Evolutionary conservation across 371 early-diverging fungal genomes (phyloP).

Genomic region (Mortierella polycephala): DNA sequence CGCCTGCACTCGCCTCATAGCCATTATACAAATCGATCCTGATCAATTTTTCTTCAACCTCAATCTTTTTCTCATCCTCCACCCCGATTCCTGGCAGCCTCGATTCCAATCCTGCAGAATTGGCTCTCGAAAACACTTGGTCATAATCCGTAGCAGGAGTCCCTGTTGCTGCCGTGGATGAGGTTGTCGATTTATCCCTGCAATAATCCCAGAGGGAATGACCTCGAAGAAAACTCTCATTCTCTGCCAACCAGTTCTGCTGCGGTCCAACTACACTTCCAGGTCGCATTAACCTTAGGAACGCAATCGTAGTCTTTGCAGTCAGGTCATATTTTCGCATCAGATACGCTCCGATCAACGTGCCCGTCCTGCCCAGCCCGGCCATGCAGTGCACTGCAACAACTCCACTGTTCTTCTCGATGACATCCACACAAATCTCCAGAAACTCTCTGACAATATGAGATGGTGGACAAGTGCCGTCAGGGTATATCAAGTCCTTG

Average conservation of each 20-base stretch:
- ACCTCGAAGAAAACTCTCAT: conserved; percentile 24
- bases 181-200: neutral
- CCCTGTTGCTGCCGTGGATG: neutral
- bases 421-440: conserved; percentile 55
- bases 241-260: conserved; percentile 65
- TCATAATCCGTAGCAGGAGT: conserved; percentile 14
- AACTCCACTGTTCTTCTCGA: conserved; percentile 46
- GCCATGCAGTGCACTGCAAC: conserved; percentile 83
- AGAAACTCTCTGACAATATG: conserved; percentile 65
- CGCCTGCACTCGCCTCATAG: too few relatives aligned
- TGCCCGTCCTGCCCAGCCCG: conserved; percentile 83
- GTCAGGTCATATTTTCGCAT: conserved; percentile 72
- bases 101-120: conserved; percentile 17
- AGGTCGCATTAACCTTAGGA: conserved; percentile 67
- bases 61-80: neutral
- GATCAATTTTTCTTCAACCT: conserved; percentile 2
- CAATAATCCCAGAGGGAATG: too few relatives aligned
- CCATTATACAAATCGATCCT: too few relatives aligned
- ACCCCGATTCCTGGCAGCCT: conserved; percentile 3
- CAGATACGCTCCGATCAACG: conserved; percentile 73
- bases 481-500: conserved; percentile 70
- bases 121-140: conserved; percentile 31
- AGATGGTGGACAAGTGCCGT: conserved; percentile 72
- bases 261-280: conserved; percentile 77
- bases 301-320: conserved; percentile 68